Percentiles rank a stretch among this genome's conserved stretches.
These are phyloP conservation scores for Cryphonectria nitschkei DNA, from an alignment of 2,329 filamentous ascomycete genomes.

Conservation along the genomic window DNA sequence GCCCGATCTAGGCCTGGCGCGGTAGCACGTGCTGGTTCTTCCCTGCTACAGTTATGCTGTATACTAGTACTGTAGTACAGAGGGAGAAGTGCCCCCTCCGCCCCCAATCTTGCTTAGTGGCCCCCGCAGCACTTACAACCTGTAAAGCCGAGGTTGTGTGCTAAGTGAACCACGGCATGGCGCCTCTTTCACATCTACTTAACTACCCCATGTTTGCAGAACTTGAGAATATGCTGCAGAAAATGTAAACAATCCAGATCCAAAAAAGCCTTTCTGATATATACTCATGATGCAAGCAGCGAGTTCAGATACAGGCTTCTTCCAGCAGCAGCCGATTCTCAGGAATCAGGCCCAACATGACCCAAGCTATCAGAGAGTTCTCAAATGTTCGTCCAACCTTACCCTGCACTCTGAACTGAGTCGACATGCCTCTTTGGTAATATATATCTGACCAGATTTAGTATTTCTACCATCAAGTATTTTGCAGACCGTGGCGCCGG, in stretches of 20 bases:
- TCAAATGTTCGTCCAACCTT: conserved; percentile 46
- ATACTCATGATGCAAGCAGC: conserved; percentile 46
- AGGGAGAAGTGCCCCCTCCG: neutral
- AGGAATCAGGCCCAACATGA: conserved; percentile 63
- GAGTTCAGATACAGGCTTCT: conserved; percentile 55
- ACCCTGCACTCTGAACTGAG: conserved; percentile 30
- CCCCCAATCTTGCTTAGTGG: neutral
- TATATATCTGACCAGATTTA: conserved; percentile 33
- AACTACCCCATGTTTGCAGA: neutral
- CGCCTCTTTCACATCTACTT: neutral
- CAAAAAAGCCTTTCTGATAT: neutral
- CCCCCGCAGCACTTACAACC: neutral
- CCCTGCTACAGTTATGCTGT: neutral
- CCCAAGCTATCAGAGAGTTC: conserved; percentile 53
- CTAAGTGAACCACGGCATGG: neutral
- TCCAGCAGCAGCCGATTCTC: conserved; percentile 56
- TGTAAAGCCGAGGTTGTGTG: neutral
- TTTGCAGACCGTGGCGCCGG: conserved; percentile 44
- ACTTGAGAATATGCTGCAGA: neutral
- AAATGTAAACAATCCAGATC: too few relatives aligned
- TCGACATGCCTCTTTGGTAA: neutral
- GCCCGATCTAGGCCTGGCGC: neutral
- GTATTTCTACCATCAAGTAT: conserved; percentile 53
- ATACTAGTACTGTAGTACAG: conserved; percentile 35
- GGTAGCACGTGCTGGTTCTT: conserved; percentile 13